phyloP scores from a whole-genome alignment of 176 grass and related monocot species.

The Cymbopogon citratus region DNA sequence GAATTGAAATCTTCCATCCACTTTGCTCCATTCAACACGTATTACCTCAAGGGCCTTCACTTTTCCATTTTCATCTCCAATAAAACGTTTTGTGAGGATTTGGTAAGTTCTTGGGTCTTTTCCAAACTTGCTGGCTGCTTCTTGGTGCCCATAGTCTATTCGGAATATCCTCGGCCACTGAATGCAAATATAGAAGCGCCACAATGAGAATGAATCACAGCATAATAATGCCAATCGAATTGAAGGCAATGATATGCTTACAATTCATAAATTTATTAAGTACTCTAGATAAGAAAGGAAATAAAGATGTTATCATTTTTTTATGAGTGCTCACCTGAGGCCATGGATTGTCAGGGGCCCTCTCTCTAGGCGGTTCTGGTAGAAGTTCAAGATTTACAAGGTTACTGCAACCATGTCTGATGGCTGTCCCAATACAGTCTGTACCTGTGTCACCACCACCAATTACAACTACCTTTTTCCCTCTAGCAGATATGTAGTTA shows the following conservation, averaged over 20 bases:
- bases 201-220: slow-evolving; percentile 11
- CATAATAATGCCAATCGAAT: neutral
- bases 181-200: slow-evolving; percentile 6
- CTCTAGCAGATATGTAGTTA: slow-evolving; percentile 54
- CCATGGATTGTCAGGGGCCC: slow-evolving; percentile 56
- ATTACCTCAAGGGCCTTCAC: slow-evolving; percentile 54
- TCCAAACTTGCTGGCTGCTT: slow-evolving; percentile 53
- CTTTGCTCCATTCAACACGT: slow-evolving; percentile 33
- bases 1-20: slow-evolving; percentile 44
- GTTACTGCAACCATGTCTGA: slow-evolving; percentile 46
- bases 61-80: slow-evolving; percentile 44
- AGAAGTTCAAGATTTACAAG: slow-evolving; percentile 56
- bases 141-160: slow-evolving; percentile 58
- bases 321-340: slow-evolving; percentile 35
- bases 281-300: neutral
- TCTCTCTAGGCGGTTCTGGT: slow-evolving; percentile 36
- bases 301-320: neutral
- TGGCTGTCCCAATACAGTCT: slow-evolving; percentile 59
- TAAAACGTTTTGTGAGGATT: slow-evolving; percentile 52
- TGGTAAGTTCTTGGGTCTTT: slow-evolving; percentile 57
- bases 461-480: slow-evolving; percentile 59
- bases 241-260: neutral
- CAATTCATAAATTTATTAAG: neutral
- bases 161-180: slow-evolving; percentile 48
- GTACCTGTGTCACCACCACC: slow-evolving; percentile 69